phyloP scores from a whole-genome alignment of 2,329 filamentous ascomycete species.

The Xylariaceae sp. region DNA sequence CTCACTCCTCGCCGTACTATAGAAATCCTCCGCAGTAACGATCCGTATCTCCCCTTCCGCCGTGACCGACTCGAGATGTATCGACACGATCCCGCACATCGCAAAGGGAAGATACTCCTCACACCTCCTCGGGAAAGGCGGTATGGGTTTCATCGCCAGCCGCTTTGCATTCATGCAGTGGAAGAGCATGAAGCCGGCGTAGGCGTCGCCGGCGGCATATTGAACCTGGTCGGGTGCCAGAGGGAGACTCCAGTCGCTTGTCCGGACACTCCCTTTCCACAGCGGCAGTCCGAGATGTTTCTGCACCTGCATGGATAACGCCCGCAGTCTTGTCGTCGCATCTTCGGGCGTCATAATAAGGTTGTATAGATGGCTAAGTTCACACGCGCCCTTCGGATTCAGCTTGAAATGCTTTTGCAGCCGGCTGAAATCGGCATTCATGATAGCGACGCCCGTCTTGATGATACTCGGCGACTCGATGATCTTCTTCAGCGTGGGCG shows the following conservation, averaged over 20 bases:
- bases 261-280: slow-evolving; percentile 20
- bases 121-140: slow-evolving; percentile 20
- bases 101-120: slow-evolving; percentile 18
- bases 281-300: slow-evolving; percentile 25
- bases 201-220: slow-evolving; percentile 27
- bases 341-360: slow-evolving; percentile 12
- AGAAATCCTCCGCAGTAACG: slow-evolving; percentile 3
- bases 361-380: slow-evolving; percentile 26
- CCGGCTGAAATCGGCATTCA: slow-evolving; percentile 22
- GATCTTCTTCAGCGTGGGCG: slow-evolving; percentile 24
- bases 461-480: slow-evolving; percentile 24
- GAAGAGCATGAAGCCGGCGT: slow-evolving; percentile 29
- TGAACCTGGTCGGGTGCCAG: slow-evolving; percentile 16
- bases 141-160: slow-evolving; percentile 19
- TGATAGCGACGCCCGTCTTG: slow-evolving; percentile 24
- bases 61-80: slow-evolving; percentile 9
- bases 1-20: background rate
- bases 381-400: slow-evolving; percentile 23
- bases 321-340: slow-evolving; percentile 18
- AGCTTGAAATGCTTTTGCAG: slow-evolving; percentile 20
- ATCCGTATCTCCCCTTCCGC: slow-evolving; percentile 6
- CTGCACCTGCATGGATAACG: slow-evolving; percentile 20
- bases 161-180: slow-evolving; percentile 27
- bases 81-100: background rate
- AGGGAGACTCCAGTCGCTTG: slow-evolving; percentile 23